Conservation (phyloP, 164 flowering plant genomes). For the Chloranthus sessilifolius region DNA sequence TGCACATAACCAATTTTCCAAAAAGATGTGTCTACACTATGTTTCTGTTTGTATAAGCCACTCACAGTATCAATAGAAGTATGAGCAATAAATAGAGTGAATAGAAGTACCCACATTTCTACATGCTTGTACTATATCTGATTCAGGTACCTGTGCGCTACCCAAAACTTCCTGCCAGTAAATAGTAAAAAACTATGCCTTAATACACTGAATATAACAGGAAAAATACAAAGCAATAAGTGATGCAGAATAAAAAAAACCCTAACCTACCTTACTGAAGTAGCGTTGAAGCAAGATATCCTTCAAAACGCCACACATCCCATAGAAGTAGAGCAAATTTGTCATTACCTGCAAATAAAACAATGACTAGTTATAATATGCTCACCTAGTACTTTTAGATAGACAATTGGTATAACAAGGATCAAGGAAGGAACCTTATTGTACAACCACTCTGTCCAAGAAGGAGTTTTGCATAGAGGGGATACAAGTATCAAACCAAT, state of each 20-base stretch:
- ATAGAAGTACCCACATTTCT: conserved; percentile 56
- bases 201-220: background rate
- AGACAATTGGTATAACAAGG: background rate
- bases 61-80: background rate
- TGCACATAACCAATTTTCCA: too few relatives aligned
- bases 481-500: conserved; percentile 67
- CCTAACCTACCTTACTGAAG: conserved; percentile 69
- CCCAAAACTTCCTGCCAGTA: conserved; percentile 76
- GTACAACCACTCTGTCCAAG: conserved; percentile 75
- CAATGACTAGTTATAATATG: background rate
- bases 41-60: background rate
- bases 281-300: conserved; percentile 72
- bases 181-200: background rate
- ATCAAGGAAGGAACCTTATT: conserved; percentile 42
- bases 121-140: conserved; percentile 79
- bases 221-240: background rate
- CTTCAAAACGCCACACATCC: conserved; percentile 79
- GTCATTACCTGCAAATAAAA: conserved; percentile 56
- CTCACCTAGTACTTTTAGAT: background rate
- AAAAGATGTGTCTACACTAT: too few relatives aligned
- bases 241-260: background rate
- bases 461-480: conserved; percentile 63
- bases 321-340: conserved; percentile 80
- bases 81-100: background rate
- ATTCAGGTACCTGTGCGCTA: conserved; percentile 52